Base-by-base conservation (phyloP, 345 rosid species). In the Arabis hirsuta region DNA sequence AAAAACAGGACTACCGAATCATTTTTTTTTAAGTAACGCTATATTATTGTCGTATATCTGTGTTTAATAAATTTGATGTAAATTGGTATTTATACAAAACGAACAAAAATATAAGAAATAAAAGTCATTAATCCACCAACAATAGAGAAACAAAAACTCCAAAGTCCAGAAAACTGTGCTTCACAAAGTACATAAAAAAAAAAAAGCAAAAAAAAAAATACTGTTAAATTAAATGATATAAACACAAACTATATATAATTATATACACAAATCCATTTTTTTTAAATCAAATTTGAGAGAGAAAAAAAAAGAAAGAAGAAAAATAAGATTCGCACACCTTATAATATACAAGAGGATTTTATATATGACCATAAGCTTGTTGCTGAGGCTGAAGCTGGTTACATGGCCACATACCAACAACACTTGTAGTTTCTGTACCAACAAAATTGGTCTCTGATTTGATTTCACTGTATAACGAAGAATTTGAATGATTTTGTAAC, bases 391-490 rank as follows among this genome's bases (percentile, higher is more conserved):
- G 86, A 48, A 79, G 88, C 47, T 83, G 86, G 53, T 62, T 78
- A 64, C 81, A 82, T 71, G 82, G 74, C 90, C 91, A 88, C 73
- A 73, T 71, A 54, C 74, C 74, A 55, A 72, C 74, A 54, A 72
- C 75, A 67, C 67, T 83, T 31, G 93, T 71, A 73, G 55, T 69
- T 11, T 79, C 84, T 0, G 82, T 62, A 60, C 77, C 81, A 47
- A 86, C 67, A 82, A 80, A 74, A 65, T 76, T 82, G 56, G 90
- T 43, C 81, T 93, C 98, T 3, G 97, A 80, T 82, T 87, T 93
- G 41, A 88, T 83, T 46, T 84, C 92, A 62, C 76, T 86, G 80
- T 77, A 83, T 6, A 84, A 79, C 4, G 87, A 80, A 31, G 83
- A 86, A 39, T 81, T 84, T 57, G 81, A 80, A 67, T 84, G 95